A percentile compares a stretch with the other conserved stretches of the same genome.
These are phyloP conservation scores for Cyberlindnera petersonii DNA, from an alignment of 805 yeast species.

Conservation along the genomic window DNA sequence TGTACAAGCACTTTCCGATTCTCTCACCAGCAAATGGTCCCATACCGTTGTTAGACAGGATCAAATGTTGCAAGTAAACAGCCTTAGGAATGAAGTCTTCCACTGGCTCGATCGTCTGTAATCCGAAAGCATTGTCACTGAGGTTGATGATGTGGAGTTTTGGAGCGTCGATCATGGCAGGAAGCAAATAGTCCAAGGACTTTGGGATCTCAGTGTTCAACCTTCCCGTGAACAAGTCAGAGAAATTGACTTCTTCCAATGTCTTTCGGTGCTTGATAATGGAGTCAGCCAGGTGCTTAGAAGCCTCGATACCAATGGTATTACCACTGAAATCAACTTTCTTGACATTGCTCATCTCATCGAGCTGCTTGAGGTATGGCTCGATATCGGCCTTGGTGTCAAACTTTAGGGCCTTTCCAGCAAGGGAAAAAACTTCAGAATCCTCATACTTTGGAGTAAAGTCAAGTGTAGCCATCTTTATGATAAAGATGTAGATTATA, in stretches of 20 bases:
- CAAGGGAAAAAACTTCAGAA: constrained; percentile 53
- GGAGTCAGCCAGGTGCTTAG: constrained; percentile 61
- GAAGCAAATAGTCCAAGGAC: constrained; percentile 67
- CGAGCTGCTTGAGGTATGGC: constrained; percentile 61
- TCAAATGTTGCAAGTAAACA: constrained; percentile 75
- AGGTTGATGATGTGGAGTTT: constrained; percentile 72
- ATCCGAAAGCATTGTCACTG: constrained; percentile 95
- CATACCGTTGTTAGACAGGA: constrained; percentile 92
- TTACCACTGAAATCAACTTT: constrained; percentile 86
- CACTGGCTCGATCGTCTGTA: constrained; percentile 88
- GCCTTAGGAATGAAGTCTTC: constrained; percentile 76
- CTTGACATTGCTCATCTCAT: constrained; percentile 33
- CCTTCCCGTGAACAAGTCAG: constrained; percentile 93
- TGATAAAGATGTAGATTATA: too few species aligned
- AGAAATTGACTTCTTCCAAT: constrained; percentile 70
- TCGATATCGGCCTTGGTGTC: constrained; percentile 69
- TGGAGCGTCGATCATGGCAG: constrained; percentile 65
- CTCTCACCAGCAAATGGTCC: constrained; percentile 98
- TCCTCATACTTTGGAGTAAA: constrained; percentile 40
- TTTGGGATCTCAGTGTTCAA: constrained; percentile 91
- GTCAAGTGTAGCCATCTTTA: constrained; percentile 38
- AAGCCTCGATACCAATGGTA: constrained; percentile 90
- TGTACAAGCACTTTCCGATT: constrained; percentile 80
- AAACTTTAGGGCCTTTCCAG: constrained; percentile 73
- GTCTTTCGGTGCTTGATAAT: constrained; percentile 40